Percentiles rank a stretch among this genome's conserved stretches.
Conservation (phyloP, 192 early-diverging fungal species). For the Entomortierella parvispora region DNA sequence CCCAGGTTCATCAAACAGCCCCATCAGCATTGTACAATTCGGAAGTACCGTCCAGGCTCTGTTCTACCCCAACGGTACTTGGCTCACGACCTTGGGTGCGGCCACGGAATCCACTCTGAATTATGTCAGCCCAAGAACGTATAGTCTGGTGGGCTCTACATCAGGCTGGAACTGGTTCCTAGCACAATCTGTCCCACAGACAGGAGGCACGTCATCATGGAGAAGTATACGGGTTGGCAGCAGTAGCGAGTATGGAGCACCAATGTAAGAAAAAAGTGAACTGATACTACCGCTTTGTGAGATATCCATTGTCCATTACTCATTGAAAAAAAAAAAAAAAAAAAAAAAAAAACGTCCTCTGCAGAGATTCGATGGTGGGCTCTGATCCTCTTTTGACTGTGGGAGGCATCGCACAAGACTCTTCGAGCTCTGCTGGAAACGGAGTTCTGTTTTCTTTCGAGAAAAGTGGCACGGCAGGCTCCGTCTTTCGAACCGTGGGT, state of each 20-base stretch:
- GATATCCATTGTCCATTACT: background rate
- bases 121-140: constrained; percentile 30
- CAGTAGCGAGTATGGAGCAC: constrained; percentile 6
- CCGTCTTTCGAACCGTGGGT: constrained; percentile 11
- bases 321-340: too few species aligned
- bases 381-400: constrained; percentile 42
- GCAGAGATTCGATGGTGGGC: constrained; percentile 35
- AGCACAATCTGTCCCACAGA: background rate
- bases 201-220: constrained; percentile 5
- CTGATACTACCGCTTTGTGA: background rate
- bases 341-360: background rate
- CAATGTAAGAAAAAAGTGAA: constrained; percentile 23
- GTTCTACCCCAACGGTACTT: constrained; percentile 47
- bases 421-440: constrained; percentile 23
- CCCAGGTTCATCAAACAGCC: background rate
- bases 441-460: constrained; percentile 27
- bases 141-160: constrained; percentile 27
- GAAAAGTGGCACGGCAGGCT: constrained; percentile 26
- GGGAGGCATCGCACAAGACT: constrained; percentile 38
- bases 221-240: constrained; percentile 19
- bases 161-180: constrained; percentile 38
- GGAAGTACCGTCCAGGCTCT: constrained; percentile 18
- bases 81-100: constrained; percentile 8
- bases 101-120: background rate
- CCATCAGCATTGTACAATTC: constrained; percentile 36